Evolutionary conservation across 352 stramenopile genomes (phyloP).

Genomic region (Globisporangium apiculatum): DNA sequence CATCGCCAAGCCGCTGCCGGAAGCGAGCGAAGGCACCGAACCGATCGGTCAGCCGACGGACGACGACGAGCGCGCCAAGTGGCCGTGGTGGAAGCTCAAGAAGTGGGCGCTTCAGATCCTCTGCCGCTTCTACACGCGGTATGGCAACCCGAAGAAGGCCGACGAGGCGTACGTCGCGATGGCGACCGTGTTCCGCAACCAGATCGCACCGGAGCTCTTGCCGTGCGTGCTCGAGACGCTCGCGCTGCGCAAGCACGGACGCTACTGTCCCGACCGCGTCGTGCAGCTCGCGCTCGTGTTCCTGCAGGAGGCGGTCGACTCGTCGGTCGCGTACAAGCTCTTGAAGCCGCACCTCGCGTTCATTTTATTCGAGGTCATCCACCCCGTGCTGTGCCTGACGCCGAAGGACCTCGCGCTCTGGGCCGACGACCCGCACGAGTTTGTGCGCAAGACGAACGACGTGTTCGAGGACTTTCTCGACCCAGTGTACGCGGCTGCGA

Average conservation of each 20-base stretch:
- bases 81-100: constrained; percentile 98
- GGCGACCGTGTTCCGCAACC: constrained; percentile 90
- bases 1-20: constrained; percentile 89
- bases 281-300: constrained; percentile 93
- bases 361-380: constrained; percentile 95
- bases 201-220: constrained; percentile 86
- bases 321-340: constrained; percentile 95
- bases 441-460: constrained; percentile 96
- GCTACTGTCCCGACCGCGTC: constrained; percentile 96
- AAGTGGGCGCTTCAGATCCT: constrained; percentile 98
- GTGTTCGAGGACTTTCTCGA: constrained; percentile 97
- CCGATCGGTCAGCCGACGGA: constrained; percentile 85
- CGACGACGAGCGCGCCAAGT: constrained; percentile 90
- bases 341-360: constrained; percentile 97
- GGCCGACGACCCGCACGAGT: constrained; percentile 96
- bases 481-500: constrained; percentile 91
- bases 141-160: constrained; percentile 94
- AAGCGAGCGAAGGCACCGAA: constrained; percentile 73
- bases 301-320: constrained; percentile 91
- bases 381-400: constrained; percentile 92
- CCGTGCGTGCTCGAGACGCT: constrained; percentile 87
- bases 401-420: constrained; percentile 93
- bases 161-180: constrained; percentile 89
- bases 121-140: constrained; percentile 95
- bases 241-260: constrained; percentile 87